Conservation (phyloP, 2,329 filamentous ascomycete species). For the Cladosporium sp. region DNA sequence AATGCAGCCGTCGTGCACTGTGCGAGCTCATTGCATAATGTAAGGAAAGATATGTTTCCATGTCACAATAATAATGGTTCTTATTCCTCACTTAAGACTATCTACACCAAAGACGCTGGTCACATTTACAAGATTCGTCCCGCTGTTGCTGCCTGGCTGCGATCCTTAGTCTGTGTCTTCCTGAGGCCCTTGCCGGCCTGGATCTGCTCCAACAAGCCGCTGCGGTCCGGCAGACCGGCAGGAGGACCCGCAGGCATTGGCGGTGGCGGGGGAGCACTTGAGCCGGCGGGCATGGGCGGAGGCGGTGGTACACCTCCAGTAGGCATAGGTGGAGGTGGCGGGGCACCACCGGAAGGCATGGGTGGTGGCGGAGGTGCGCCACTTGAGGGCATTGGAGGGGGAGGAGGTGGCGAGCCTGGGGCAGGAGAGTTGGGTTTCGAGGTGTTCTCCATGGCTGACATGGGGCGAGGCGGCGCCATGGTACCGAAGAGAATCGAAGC, state of each 20-base stretch:
- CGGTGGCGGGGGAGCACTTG: constrained; percentile 46
- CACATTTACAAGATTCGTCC: constrained; percentile 63
- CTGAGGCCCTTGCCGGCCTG: constrained; percentile 74
- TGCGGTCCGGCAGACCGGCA: constrained; percentile 41
- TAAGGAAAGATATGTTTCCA: background rate
- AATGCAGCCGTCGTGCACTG: background rate
- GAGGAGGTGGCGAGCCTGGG: constrained; percentile 40
- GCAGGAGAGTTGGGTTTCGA: constrained; percentile 41
- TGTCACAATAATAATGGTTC: background rate
- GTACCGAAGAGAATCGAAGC: constrained; percentile 95
- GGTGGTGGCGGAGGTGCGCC: constrained; percentile 42
- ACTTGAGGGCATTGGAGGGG: constrained; percentile 46
- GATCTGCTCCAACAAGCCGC: constrained; percentile 77
- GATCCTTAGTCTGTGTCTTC: constrained; percentile 89
- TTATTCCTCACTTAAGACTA: background rate
- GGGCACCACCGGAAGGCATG: constrained; percentile 33
- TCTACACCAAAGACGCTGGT: background rate
- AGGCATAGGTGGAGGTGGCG: constrained; percentile 53
- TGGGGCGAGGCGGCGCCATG: constrained; percentile 87
- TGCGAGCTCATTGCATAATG: background rate
- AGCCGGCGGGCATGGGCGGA: constrained; percentile 46
- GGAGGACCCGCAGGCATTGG: constrained; percentile 46
- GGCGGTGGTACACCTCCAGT: constrained; percentile 43
- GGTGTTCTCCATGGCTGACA: constrained; percentile 70
- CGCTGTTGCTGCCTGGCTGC: constrained; percentile 68